Conservation (phyloP, 768 basidiomycete genomes). For the Rickenella mellea region DNA sequence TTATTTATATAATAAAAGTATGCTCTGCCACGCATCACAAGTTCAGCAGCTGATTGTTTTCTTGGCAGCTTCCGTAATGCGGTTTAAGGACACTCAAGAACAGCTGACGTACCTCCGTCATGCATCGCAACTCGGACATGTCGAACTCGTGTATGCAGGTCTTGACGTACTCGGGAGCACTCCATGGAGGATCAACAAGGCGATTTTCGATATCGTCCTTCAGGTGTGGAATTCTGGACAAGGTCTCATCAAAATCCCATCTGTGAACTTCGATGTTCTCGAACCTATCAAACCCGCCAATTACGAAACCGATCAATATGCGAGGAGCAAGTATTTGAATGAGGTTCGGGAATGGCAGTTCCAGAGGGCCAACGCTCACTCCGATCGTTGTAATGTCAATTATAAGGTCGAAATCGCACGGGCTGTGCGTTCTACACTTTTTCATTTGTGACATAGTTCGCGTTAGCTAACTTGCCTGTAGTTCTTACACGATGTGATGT, state of each 20-base stretch:
- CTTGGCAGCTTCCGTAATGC: conserved; percentile 63
- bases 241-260: conserved; percentile 76
- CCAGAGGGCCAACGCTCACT: conserved; percentile 73
- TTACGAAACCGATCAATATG: conserved; percentile 41
- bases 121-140: conserved; percentile 62
- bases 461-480: conserved; percentile 17
- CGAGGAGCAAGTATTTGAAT: conserved; percentile 43
- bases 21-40: conserved; percentile 14
- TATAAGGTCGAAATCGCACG: conserved; percentile 96
- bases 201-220: conserved; percentile 66
- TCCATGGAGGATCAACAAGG: conserved; percentile 81
- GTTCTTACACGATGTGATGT: conserved; percentile 85
- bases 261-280: conserved; percentile 50
- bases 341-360: conserved; percentile 47
- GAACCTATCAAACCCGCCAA: conserved; percentile 52
- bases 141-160: conserved; percentile 81
- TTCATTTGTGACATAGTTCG: neutral
- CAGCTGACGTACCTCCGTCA: conserved; percentile 70
- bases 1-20: conserved; percentile 73
- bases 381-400: conserved; percentile 86
- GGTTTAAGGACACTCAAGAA: conserved; percentile 84
- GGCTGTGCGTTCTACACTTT: conserved; percentile 44
- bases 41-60: neutral
- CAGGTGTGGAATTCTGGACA: conserved; percentile 84
- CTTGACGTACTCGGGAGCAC: conserved; percentile 86